Evolutionary conservation across 2,329 filamentous ascomycete genomes (phyloP).

Genomic region (Venturia pyrina): DNA sequence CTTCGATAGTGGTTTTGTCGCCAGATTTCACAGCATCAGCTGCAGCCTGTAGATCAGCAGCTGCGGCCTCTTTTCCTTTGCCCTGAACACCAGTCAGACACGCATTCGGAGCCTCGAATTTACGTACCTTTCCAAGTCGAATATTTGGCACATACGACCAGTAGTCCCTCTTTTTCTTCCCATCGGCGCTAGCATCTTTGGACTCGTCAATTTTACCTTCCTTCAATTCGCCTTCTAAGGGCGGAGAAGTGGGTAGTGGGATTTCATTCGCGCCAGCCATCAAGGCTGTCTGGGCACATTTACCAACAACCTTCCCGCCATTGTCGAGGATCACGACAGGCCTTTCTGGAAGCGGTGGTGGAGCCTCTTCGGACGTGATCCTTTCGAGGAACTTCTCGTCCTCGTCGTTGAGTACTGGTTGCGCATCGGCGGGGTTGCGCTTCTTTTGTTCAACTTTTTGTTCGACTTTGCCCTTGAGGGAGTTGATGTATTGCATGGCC

Average conservation of each 20-base stretch:
- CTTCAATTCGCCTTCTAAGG: conserved; percentile 19
- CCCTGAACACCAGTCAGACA: conserved; percentile 14
- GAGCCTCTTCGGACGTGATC: conserved; percentile 34
- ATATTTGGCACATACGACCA: conserved; percentile 11
- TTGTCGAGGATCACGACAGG: conserved; percentile 24
- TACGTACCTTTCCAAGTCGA: conserved; percentile 5
- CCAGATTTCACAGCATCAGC: conserved; percentile 24
- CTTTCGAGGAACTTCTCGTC: conserved; percentile 48
- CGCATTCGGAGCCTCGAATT: too few relatives aligned
- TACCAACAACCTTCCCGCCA: conserved; percentile 26
- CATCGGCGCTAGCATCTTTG: conserved; percentile 4
- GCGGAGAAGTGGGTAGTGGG: conserved; percentile 40
- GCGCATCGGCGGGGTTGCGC: conserved; percentile 16
- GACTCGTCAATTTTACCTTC: conserved; percentile 20
- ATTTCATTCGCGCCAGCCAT: conserved; percentile 38
- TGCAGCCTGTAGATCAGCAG: conserved; percentile 24
- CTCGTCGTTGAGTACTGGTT: conserved; percentile 47
- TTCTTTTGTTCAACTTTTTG: conserved; percentile 23
- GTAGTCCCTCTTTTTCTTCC: conserved; percentile 21
- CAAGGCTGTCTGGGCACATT: conserved; percentile 36
- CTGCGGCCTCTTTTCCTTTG: conserved; percentile 26
- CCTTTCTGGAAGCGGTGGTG: conserved; percentile 30
- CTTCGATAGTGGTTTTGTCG: conserved; percentile 19
- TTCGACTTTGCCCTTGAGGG: conserved; percentile 10
- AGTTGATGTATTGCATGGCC: conserved; percentile 10